Conservation (phyloP, 179 eudicot genomes). For the Drosera spatulata region DNA sequence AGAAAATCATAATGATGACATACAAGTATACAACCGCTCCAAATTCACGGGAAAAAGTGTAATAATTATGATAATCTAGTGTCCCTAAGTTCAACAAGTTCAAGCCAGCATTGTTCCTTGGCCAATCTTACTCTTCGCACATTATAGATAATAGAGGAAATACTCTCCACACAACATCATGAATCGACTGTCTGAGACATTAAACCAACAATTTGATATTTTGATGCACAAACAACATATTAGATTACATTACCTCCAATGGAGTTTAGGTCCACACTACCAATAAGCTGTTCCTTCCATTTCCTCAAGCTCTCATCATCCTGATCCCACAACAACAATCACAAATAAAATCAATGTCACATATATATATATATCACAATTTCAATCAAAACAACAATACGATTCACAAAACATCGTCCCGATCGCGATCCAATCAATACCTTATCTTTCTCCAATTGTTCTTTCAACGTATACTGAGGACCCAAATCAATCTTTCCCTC, state of each 20-base stretch:
- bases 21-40: too few relatives aligned
- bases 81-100: too few relatives aligned
- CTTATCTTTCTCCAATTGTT: constrained; percentile 86
- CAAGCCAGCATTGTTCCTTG: too few relatives aligned
- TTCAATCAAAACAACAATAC: constrained; percentile 1
- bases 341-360: neutral
- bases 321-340: constrained; percentile 15
- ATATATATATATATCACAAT: neutral
- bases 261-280: constrained; percentile 66
- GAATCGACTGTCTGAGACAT: too few relatives aligned
- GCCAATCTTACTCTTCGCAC: too few relatives aligned
- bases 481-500: constrained; percentile 54
- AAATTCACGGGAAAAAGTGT: too few relatives aligned
- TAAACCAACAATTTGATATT: neutral
- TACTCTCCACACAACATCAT: too few relatives aligned
- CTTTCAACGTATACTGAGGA: constrained; percentile 67
- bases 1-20: too few relatives aligned
- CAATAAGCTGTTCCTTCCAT: constrained; percentile 97
- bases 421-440: constrained; percentile 13
- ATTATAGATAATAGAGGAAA: too few relatives aligned
- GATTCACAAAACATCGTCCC: neutral
- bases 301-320: constrained; percentile 17
- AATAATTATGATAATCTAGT: too few relatives aligned
- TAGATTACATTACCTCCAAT: constrained; percentile 51
- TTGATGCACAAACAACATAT: neutral